phyloP scores from a whole-genome alignment of 139 green algal genomes.

The Asterochloris erici region DNA sequence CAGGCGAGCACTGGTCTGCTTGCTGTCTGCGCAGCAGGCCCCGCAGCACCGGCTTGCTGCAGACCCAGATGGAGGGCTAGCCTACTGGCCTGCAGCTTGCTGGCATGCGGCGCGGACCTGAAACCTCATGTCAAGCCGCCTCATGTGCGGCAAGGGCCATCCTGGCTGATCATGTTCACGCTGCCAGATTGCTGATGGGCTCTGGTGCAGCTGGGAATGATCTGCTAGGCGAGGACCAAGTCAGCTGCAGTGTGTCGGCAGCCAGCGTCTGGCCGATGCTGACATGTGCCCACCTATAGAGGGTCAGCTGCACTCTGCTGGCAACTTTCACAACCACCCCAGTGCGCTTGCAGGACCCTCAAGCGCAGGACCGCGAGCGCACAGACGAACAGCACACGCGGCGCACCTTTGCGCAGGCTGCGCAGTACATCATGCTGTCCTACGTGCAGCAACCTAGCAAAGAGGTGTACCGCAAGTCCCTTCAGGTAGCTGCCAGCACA shows the following conservation, averaged over 20 bases:
- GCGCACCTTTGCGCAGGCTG: constrained; percentile 47
- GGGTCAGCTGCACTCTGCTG: not conserved
- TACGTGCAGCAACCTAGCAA: constrained; percentile 53
- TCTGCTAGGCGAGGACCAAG: not conserved
- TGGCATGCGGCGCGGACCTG: not conserved
- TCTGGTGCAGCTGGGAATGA: not conserved
- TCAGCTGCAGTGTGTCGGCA: not conserved
- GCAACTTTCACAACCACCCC: not conserved
- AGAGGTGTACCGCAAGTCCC: constrained; percentile 55
- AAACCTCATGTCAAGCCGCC: not conserved
- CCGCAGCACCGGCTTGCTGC: not conserved
- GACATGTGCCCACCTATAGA: not conserved
- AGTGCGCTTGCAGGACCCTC: constrained; percentile 9
- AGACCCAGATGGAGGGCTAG: not conserved
- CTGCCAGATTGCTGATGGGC: not conserved
- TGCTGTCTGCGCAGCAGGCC: not conserved
- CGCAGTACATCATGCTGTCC: constrained; percentile 76
- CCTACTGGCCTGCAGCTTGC: not conserved
- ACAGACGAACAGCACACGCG: constrained; percentile 24
- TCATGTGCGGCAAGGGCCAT: not conserved
- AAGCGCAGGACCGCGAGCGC: constrained; percentile 7
- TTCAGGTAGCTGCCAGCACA: constrained; percentile 16
- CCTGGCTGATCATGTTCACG: not conserved
- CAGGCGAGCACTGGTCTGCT: not conserved
- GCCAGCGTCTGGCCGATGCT: not conserved